Percentiles rank a stretch among this genome's conserved stretches.
Conservation (phyloP, 2,329 filamentous ascomycete species). For the Fusarium brevicatenulatum region DNA sequence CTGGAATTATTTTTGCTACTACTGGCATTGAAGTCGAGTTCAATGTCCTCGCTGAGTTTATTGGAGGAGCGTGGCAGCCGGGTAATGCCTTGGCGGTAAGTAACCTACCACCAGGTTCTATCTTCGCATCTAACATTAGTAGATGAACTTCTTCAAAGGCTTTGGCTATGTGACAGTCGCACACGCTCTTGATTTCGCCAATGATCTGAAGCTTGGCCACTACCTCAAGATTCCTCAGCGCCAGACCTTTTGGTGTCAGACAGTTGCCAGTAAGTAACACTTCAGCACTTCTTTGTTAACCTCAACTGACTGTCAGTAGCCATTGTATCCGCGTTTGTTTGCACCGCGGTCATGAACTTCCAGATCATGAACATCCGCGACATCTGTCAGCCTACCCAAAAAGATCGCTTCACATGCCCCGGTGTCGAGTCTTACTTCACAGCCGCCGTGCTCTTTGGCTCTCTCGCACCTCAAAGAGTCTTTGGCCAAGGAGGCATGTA, state of each 20-base stretch:
- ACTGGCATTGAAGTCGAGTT: conserved; percentile 56
- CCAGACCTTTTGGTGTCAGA: conserved; percentile 49
- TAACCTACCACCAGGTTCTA: rapidly evolving
- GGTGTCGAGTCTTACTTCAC: conserved; percentile 54
- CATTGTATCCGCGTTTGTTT: conserved; percentile 49
- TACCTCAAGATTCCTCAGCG: conserved; percentile 59
- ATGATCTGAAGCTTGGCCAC: conserved; percentile 51
- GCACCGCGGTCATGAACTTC: conserved; percentile 51
- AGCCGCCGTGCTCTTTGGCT: conserved; percentile 54
- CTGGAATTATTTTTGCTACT: conserved; percentile 58
- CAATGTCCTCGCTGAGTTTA: conserved; percentile 60
- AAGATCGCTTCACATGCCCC: conserved; percentile 52
- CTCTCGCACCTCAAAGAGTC: conserved; percentile 51
- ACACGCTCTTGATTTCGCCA: conserved; percentile 51
- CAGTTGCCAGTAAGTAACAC: conserved; percentile 42
- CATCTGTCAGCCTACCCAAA: conserved; percentile 51
- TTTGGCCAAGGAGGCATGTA: conserved; percentile 52
- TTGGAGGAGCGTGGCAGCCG: conserved; percentile 55
- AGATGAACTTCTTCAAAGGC: conserved; percentile 60
- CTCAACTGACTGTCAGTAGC: conserved; percentile 6
- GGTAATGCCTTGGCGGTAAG: conserved; percentile 55
- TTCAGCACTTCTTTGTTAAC: rapidly evolving
- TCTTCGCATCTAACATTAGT: background rate
- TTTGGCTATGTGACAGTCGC: conserved; percentile 53
- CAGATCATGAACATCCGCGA: conserved; percentile 49